Evolutionary conservation across 2,329 filamentous ascomycete genomes (phyloP), one percentile per base, ranked within the genome.

Genomic region (Beauveria sp.): DNA sequence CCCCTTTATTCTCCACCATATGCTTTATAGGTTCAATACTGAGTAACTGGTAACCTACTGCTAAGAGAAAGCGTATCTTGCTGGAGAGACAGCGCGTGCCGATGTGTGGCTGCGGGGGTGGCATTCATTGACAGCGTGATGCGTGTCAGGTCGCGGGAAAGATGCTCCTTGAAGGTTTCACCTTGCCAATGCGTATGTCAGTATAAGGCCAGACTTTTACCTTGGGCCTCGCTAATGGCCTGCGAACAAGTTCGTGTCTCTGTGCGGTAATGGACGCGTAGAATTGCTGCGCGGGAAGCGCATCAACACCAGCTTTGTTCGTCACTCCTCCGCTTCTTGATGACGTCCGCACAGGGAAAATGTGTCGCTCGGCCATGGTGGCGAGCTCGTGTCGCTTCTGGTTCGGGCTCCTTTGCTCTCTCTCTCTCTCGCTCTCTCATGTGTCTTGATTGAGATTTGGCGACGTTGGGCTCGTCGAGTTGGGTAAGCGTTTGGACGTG

Each of bases 1-100:
- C 68, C 0, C 66, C 66, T 45, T 69, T 68, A 56, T 74, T 76
- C 63, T 77, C 73, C 14, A 74, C n/a, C 63, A 66, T 52, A 43
- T 72, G 67, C 12, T 75, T 63, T 66, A 66, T 61, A 71, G 65
- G 34, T 66, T 68, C 12, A 75, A 65, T 38, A 72, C 22, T 24
- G 22, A 24, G 22, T 24, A 24, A n/a, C n/a, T n/a, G n/a, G n/a
- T n/a, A n/a, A 73, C 2, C 72, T 71, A 63, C 76, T 76, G 14
- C 63, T 63, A 6, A 76, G 66, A 14, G 40, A 50, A 26, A 76
- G 47, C 12, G 66, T 47, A 1, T 65, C 58, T 9, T 5, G 12
- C 60, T 73, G 66, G 26, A 75, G 61, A 8, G 65, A 69, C 49
- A 65, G 67, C 3, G 58, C 12, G 6, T 7, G 6, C 40, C 42